Base-by-base conservation (phyloP, 1,284 basidiomycete genomes). In the Fomitopsis pinicola region DNA sequence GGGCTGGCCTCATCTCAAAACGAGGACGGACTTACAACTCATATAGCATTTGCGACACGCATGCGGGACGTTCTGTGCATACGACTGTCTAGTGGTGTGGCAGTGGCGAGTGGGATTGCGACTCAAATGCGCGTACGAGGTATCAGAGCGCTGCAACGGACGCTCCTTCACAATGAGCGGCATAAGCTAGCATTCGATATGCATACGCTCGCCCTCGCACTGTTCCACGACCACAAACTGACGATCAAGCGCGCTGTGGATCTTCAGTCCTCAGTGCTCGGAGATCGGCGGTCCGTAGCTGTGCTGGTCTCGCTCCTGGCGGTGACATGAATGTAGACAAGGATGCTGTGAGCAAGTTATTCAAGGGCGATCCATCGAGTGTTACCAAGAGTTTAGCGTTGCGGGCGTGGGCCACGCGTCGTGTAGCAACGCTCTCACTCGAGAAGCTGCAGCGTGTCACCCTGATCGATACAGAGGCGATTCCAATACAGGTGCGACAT, bases 241-340 rank as follows among this genome's bases (percentile, higher is more conserved):
- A 68, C 67, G 19, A 72, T 82, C n/a, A 64, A 61, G 3, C 69
- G 75, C 35, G 78, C 70, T 12, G 72, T 88, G 40, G 86, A 89
- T 63, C 75, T 88, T 8, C 61, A 66, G 55, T 66, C 58, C 48
- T 33, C 63, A 36, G 15, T 52, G 26, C 30, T 54, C 35, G 30
- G 9, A 1, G 30, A 46, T 12, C 60, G 64, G 9, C 44, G 59
- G 22, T 19, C 66, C 14, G 10, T 40, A 30, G 45, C 17, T 10
- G 58, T 38, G 1, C 48, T 62, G 1, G 15, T 63, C 22, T 17
- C 3, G 6, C 26, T 64, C 5, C 40, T 67, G 14, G 66, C 14
- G 63, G 61, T 14, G 58, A 60, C 42, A 14, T 5, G 3, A n/a
- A n/a, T 10, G 42, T 63, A n/a, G 5, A 64, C 33, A 59, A 57